Evolutionary conservation across 352 stramenopile genomes (phyloP).

Genomic region (Globisporangium takayamanum): DNA sequence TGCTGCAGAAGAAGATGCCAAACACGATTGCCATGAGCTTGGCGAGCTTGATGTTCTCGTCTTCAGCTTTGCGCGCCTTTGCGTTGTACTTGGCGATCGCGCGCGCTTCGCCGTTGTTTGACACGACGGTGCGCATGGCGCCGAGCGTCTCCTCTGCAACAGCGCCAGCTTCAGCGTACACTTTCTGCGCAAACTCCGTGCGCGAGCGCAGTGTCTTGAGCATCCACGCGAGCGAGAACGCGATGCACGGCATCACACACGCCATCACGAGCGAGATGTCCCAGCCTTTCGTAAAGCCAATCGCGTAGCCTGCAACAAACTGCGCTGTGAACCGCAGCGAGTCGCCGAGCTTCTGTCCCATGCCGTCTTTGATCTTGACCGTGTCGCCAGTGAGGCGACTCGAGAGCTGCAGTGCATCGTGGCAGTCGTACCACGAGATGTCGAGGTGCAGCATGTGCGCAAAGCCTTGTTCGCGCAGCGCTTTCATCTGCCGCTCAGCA

Average conservation of each 20-base stretch:
- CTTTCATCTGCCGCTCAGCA: slow-evolving; percentile 43
- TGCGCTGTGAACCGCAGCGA: slow-evolving; percentile 25
- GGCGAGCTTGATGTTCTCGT: slow-evolving; percentile 23
- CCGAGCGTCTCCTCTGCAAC: slow-evolving; percentile 53
- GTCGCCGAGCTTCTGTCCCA: slow-evolving; percentile 48
- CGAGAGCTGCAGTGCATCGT: slow-evolving; percentile 37
- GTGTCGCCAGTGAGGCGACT: slow-evolving; percentile 38
- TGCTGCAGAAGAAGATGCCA: slow-evolving; percentile 28
- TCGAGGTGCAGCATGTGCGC: slow-evolving; percentile 45
- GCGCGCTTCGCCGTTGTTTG: slow-evolving; percentile 33
- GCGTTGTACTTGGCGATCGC: slow-evolving; percentile 34
- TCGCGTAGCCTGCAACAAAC: slow-evolving; percentile 34
- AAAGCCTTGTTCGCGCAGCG: slow-evolving; percentile 23
- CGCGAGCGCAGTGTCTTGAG: slow-evolving; percentile 21
- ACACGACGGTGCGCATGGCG: slow-evolving; percentile 51
- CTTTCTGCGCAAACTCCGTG: slow-evolving; percentile 23
- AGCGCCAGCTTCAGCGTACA: slow-evolving; percentile 44
- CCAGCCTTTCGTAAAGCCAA: slow-evolving; percentile 42
- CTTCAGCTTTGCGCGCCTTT: slow-evolving; percentile 21
- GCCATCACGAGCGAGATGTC: slow-evolving; percentile 45
- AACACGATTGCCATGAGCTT: slow-evolving; percentile 20
- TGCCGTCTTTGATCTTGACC: slow-evolving; percentile 52
- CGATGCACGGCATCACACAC: slow-evolving; percentile 34
- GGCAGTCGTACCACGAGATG: slow-evolving; percentile 42
- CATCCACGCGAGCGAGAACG: slow-evolving; percentile 26